Evolutionary conservation across 805 yeast genomes (phyloP), one percentile per base, ranked within the genome.

Genomic region (Candida peoriensis): DNA sequence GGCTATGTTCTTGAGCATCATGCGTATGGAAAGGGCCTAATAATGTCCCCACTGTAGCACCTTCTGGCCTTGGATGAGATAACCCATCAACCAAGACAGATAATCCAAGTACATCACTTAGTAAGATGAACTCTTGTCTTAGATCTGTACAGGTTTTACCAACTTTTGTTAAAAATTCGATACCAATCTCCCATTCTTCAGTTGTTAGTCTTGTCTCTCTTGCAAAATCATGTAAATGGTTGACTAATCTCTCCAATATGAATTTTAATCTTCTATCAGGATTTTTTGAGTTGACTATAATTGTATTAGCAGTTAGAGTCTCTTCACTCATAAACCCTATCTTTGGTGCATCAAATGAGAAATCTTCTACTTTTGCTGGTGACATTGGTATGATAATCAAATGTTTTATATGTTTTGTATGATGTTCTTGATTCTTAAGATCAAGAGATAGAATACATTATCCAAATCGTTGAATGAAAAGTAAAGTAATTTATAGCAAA

Each of bases 11-110:
- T 12, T 54, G 57, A 11, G 65, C 54, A 36, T 53, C 51, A 2
- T 50, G 54, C 24, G 61, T 45, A 46, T 60, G 56, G 47, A 60
- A 60, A 5, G 65, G 65, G 15, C 65, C 65, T n/a, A 28, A 60
- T 38, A 19, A 60, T 54, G 12, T 63, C 57, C 20, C 60, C 56
- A 12, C 52, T 48, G 28, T 39, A 12, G 24, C 35, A 25, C 30
- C 31, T 10, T 33, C 37, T 21, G 39, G 48, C 11, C 35, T 34
- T 13, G 46, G 30, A 32, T 51, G 54, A 4, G 65, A 57, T 26
- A 56, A 51, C 21, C 52, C 44, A 33, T 60, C 65, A 30, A 60
- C 64, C 15, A 60, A 46, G 10, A 55, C 57, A 33, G 55, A 58
- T 28, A 60, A 42, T 5, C 65, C 65, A 12, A 60, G 33, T 9